Base-by-base conservation (phyloP, 768 basidiomycete genomes). In the Tylopilus balloui region DNA sequence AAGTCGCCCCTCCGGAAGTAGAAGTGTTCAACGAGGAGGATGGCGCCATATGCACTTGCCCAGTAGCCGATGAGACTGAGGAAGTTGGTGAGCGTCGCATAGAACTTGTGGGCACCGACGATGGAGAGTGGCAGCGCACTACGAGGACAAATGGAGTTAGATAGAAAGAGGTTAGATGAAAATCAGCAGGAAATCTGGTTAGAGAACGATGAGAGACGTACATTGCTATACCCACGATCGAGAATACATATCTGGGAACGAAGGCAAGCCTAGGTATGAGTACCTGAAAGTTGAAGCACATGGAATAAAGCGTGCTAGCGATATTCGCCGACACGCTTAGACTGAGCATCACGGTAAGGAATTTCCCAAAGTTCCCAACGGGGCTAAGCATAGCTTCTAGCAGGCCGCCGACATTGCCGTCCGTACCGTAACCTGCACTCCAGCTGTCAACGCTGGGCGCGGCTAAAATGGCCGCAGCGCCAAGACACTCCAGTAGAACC, bases 221-320 rank as follows among this genome's bases (percentile, higher is more conserved):
- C 84, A 87, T 79, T 3, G 78, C 83, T 11, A 77, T 83, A 6
- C 81, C 81, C 41, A 88, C 54, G 12, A 88, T 55, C 6, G 80
- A 77, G 62, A 91, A 83, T 11, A 88, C 68, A 64, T 84, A 89
- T 59, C 86, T 74, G 1, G 87, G 88, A 7, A 88, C 73, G 50
- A 61, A 67, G 11, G 74, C 70, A 28, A 83, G 71, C 35, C 69
- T 72, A 0, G 88, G 86, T 5, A 86, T 63, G 57, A 84, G 74
- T 1, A 85, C 74, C 61, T 92, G 89, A 54, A 88, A 71, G 61
- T 80, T 84, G 50, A 92, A 74, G 54, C 82, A 79, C 49, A 86
- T 78, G 37, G 85, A 88, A 66, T 96, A 96, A 53, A 92, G 82
- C 6, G 88, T 86, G 3, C 84, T 80, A 1, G 88, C 86, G 38